Base-by-base conservation (phyloP, 768 basidiomycete genomes). In the Gloeophyllum trabeum region DNA sequence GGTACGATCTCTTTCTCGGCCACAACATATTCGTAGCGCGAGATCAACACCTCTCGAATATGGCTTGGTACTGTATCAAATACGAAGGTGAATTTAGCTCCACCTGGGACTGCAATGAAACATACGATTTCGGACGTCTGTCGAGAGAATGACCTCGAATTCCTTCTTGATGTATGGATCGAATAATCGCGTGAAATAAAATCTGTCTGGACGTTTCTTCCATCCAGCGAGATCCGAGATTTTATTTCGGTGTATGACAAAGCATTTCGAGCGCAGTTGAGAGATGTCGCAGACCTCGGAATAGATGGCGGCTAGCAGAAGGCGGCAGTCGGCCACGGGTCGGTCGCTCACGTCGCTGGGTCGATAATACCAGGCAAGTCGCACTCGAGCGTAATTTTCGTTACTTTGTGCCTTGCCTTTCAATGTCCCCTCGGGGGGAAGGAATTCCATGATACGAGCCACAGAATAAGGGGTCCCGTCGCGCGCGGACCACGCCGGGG, bases 101-200 rank as follows among this genome's bases (percentile, higher is more conserved):
- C 36, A 37, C 3, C 20, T 13, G 44, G 39, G 43, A 43, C 38
- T 13, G 22, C 48, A 45, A 40, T 41, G n/a, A 46, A 39, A 48
- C 91, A 56, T 59, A 98, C 94, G 66, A 60, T 99, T 99, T 44
- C 81, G 76, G 47, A 96, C 82, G 53, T 82, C 86, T 30, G 75
- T 74, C 23, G 89, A 76, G 46, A 84, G 81, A 41, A 99, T 81
- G 51, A 97, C 85, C 59, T 98, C 96, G 61, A 94, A 97, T 63
- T 97, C 93, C 61, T 88, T 87, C 68, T 94, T 92, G 64, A 97
- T 89, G 62, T 94, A 97, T 41, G 92, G 91, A 66, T 98, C 94
- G 58, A 94, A 99, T 22, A 97, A 71, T 54, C 86, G 81, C 53
- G 80, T 81, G 71, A 92, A 99, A 69, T 93, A 96, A 71, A 99